Evolutionary conservation across 495 filamentous ascomycete species (phyloP).

Genomic region (Talaromyces thailandensis): DNA sequence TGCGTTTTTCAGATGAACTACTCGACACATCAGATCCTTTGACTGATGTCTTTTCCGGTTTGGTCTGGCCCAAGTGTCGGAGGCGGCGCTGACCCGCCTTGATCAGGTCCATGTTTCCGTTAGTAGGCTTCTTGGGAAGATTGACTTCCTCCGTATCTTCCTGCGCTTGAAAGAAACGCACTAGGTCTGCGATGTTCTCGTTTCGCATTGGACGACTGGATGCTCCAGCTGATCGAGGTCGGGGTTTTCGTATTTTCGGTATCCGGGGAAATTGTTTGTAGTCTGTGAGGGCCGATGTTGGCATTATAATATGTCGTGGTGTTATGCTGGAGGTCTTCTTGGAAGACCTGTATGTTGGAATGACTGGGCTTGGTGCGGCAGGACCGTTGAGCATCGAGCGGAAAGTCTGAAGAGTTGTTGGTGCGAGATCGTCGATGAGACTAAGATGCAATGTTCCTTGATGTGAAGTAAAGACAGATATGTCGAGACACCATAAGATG

Average conservation of each 20-base stretch:
- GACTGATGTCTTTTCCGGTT: conserved; percentile 17
- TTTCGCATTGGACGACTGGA: conserved; percentile 15
- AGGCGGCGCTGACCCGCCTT: conserved; percentile 36
- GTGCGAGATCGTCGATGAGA: not conserved
- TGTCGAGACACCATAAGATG: not conserved
- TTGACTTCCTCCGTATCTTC: conserved; percentile 9
- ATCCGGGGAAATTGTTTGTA: conserved; percentile 8
- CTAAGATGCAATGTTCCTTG: not conserved
- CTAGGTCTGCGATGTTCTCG: conserved; percentile 28
- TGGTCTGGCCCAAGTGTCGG: conserved; percentile 25
- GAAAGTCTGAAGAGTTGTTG: not conserved
- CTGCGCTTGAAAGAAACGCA: conserved; percentile 30
- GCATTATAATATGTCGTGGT: conserved; percentile 23
- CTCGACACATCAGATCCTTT: not conserved
- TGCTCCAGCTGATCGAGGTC: conserved; percentile 7
- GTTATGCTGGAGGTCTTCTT: conserved; percentile 16
- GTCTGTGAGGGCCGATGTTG: conserved; percentile 15
- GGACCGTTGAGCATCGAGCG: conserved; percentile 8
- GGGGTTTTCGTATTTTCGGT: conserved; percentile 12
- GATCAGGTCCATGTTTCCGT: conserved; percentile 18
- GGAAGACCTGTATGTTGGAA: conserved; percentile 27
- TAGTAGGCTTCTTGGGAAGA: conserved; percentile 5
- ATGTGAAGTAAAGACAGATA: not conserved
- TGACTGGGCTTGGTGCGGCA: conserved; percentile 33
- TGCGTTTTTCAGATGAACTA: not conserved